These are phyloP conservation scores for Cyclostephanos invisitatus DNA, from an alignment of 108 stramenopile genomes.

Conservation along the genomic window DNA sequence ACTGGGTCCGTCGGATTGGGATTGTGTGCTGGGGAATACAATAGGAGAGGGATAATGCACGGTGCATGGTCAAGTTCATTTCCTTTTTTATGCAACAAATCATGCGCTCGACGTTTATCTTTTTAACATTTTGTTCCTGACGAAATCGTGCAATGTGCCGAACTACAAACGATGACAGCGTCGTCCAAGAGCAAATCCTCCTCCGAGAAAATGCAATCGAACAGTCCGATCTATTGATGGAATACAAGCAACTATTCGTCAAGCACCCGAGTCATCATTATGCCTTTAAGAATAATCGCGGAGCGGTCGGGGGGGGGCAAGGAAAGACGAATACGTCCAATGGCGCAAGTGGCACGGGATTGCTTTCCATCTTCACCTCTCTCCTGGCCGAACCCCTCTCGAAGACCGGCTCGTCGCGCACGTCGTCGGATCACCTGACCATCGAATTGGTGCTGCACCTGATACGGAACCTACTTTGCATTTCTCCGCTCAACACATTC, in stretches of 20 bases:
- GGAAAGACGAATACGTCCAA: constrained; percentile 3
- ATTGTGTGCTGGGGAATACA: constrained; percentile 6
- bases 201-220: constrained; percentile 83
- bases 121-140: not conserved
- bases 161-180: constrained; percentile 16
- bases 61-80: not conserved
- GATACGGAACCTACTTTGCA: constrained; percentile 75
- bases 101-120: not conserved
- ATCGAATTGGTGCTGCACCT: constrained; percentile 89
- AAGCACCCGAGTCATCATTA: constrained; percentile 60
- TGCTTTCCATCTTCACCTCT: constrained; percentile 81
- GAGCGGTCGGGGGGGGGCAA: constrained; percentile 1
- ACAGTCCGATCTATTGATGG: constrained; percentile 71
- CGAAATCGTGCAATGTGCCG: not conserved
- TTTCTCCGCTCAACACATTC: constrained; percentile 35
- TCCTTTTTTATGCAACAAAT: not conserved
- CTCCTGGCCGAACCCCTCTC: constrained; percentile 82
- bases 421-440: constrained; percentile 76
- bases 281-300: constrained; percentile 30
- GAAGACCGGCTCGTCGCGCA: constrained; percentile 57
- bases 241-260: constrained; percentile 77
- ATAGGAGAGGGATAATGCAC: not conserved
- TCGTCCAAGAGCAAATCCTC: constrained; percentile 70
- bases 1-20: not conserved
- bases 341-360: constrained; percentile 35